Percentiles rank a stretch among this genome's conserved stretches.
phyloP scores from a whole-genome alignment of 805 yeast genomes.

The Candida suzukii region DNA sequence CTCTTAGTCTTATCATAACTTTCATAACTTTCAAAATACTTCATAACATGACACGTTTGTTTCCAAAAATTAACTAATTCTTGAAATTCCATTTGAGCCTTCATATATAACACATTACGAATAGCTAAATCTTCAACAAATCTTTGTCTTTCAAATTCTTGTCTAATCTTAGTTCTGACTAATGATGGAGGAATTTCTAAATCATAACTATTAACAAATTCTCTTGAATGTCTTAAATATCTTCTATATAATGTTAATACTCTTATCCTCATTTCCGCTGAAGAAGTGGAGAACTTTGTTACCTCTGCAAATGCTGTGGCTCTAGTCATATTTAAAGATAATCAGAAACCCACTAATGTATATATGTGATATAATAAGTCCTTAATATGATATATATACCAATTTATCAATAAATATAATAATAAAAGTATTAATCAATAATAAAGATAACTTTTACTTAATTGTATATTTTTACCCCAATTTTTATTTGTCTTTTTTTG shows the following conservation, averaged over 20 bases:
- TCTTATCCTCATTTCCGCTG: slow-evolving; percentile 54
- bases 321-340: slow-evolving; percentile 35
- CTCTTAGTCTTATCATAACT: slow-evolving; percentile 47
- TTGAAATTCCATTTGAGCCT: slow-evolving; percentile 89
- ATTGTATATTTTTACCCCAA: too few species aligned
- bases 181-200: slow-evolving; percentile 72
- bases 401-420: too few species aligned
- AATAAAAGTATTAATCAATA: too few species aligned
- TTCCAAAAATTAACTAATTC: slow-evolving; percentile 87
- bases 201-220: slow-evolving; percentile 54
- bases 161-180: slow-evolving; percentile 78
- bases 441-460: too few species aligned
- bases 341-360: too few species aligned
- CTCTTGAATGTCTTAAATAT: slow-evolving; percentile 52
- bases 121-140: slow-evolving; percentile 61
- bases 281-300: slow-evolving; percentile 56
- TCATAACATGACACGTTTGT: slow-evolving; percentile 77
- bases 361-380: background rate
- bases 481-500: too few species aligned
- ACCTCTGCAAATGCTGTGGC: slow-evolving; percentile 85
- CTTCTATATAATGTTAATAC: slow-evolving; percentile 68
- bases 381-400: too few species aligned
- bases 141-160: slow-evolving; percentile 81
- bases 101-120: slow-evolving; percentile 62
- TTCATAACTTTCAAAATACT: slow-evolving; percentile 67